Evolutionary conservation across 2,329 filamentous ascomycete genomes (phyloP).

Genomic region (Scytalidium sp.): DNA sequence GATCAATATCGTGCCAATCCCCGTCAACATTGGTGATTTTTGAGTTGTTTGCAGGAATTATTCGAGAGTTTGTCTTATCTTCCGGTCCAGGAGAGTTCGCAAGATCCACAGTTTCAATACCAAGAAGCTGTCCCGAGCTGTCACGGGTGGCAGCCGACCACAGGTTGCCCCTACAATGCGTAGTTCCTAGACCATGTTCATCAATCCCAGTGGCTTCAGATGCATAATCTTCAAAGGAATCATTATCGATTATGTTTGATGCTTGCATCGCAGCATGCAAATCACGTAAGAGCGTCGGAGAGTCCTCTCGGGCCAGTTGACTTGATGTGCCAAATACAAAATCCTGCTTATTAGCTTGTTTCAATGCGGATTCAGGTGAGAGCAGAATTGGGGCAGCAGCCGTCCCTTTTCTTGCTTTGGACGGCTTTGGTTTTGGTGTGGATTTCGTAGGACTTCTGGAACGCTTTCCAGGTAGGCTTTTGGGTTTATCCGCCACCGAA

Average conservation of each 20-base stretch:
- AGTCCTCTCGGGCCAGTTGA: constrained; percentile 72
- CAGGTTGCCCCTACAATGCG: constrained; percentile 38
- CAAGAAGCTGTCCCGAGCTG: constrained; percentile 59
- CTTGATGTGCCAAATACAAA: constrained; percentile 86
- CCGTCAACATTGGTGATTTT: constrained; percentile 7
- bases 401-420: constrained; percentile 35
- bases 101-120: constrained; percentile 53
- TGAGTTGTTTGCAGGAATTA: constrained; percentile 1
- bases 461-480: constrained; percentile 19
- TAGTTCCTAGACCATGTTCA: constrained; percentile 15
- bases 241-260: constrained; percentile 46
- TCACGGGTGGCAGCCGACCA: constrained; percentile 73
- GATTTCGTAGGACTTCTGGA: constrained; percentile 20
- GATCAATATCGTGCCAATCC: constrained; percentile 23
- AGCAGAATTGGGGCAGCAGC: constrained; percentile 51
- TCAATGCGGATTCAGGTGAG: constrained; percentile 66
- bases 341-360: constrained; percentile 65
- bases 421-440: constrained; percentile 10
- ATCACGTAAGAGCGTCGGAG: constrained; percentile 61
- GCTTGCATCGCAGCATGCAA: constrained; percentile 58
- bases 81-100: constrained; percentile 38
- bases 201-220: constrained; percentile 16
- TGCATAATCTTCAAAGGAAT: constrained; percentile 13
- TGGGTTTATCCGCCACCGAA: constrained; percentile 11
- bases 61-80: constrained; percentile 12